A percentile compares a stretch with the other conserved stretches of the same genome.
These are phyloP conservation scores for Pulveroboletus sp. DNA, from an alignment of 768 basidiomycete species.

Conservation along the genomic window DNA sequence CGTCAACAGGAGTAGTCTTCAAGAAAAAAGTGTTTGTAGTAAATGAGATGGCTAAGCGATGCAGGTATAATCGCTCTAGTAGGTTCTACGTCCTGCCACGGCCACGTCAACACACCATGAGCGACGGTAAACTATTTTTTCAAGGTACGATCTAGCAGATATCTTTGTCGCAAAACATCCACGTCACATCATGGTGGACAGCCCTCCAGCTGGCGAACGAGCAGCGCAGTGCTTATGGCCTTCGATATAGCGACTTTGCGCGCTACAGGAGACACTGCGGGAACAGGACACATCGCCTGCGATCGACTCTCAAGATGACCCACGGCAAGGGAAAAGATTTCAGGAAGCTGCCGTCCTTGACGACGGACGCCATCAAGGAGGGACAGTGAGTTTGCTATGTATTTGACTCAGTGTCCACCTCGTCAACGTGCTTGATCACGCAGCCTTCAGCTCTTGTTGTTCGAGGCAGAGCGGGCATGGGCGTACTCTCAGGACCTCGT, in stretches of 20 bases:
- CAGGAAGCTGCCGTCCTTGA: conserved; percentile 72
- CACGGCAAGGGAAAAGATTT: conserved; percentile 89
- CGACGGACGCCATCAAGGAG: conserved; percentile 67
- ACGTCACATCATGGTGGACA: conserved; percentile 29
- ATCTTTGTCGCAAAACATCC: background rate
- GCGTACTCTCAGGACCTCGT: conserved; percentile 80
- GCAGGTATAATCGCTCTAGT: conserved; percentile 8
- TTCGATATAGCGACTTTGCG: conserved; percentile 83
- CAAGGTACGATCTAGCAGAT: conserved; percentile 33
- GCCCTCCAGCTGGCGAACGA: conserved; percentile 82
- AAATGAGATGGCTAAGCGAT: conserved; percentile 14
- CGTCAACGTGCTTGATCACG: conserved; percentile 4
- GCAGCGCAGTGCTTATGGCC: conserved; percentile 85
- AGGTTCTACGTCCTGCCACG: conserved; percentile 16
- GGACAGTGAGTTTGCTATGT: conserved; percentile 63
- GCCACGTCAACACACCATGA: conserved; percentile 13
- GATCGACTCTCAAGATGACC: conserved; percentile 78
- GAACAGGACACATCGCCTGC: conserved; percentile 82
- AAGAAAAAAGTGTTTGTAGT: conserved; percentile 1
- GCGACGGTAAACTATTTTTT: conserved; percentile 31
- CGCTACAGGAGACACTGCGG: conserved; percentile 94
- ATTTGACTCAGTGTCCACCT: conserved; percentile 3
- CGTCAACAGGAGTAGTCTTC: conserved; percentile 5
- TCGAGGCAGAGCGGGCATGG: conserved; percentile 92
- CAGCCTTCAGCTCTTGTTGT: conserved; percentile 78